Evolutionary conservation across 768 basidiomycete species (phyloP), one percentile per base, ranked within the genome.

Genomic region (Suillus subluteus): DNA sequence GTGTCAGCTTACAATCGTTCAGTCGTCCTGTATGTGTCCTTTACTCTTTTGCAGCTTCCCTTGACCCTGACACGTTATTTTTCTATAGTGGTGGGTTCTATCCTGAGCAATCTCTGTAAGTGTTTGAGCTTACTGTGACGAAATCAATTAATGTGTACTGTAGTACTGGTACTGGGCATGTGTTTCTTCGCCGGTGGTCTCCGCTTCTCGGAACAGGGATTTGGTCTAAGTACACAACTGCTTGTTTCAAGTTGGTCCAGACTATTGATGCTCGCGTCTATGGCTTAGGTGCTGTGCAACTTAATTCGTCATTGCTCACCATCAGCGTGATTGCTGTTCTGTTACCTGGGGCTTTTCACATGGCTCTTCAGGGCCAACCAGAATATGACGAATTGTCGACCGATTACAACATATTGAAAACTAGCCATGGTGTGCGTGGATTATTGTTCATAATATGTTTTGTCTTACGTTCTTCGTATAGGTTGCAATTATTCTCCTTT

Each of bases 141-240:
- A 26, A 44, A 2, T 12, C 5, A 30, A 43, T 43, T 63, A 23
- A 52, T 64, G 65, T 62, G 46, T 40, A 21, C 62, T 23, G n/a
- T 62, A 94, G 92, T 96, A 3, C 85, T 96, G 43, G 92, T 95
- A n/a, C 84, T 95, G 16, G 94, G 94, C 23, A 86, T 95, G 76
- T 92, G 91, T 72, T 92, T 94, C 78, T 91, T 95, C 67, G 93
- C 92, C 0, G 92, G 93, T 23, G 92, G 92, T 0, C 72, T 88
- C 67, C 84, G 86, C 21, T 94, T 89, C 69, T 87, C 90, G 4
- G 91, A 94, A 72, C 93, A 94, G 75, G 90, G 86, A 1, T 93
- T 93, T 69, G 88, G 91, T 68, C 75, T 82, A 4, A 88, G 92
- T 93, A 71, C 63, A 87, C 77, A 32, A 23, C 62, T 40, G 41